These are phyloP conservation scores for Talaromyces sp. DNA, from an alignment of 2,329 filamentous ascomycete genomes.

Conservation along the genomic window DNA sequence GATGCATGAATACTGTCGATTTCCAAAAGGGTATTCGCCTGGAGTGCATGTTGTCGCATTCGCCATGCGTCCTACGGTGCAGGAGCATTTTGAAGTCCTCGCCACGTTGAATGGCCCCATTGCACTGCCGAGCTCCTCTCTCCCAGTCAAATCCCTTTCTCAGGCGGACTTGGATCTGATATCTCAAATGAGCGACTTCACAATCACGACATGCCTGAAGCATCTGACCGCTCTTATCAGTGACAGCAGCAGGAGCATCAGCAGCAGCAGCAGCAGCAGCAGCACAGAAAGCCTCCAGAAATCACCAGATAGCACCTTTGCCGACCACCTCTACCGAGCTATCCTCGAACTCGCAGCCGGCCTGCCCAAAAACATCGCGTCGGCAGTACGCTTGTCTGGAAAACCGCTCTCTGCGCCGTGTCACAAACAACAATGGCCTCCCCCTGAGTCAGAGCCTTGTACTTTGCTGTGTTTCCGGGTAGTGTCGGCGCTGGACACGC, in stretches of 20 bases:
- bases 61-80: constrained; percentile 42
- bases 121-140: constrained; percentile 28
- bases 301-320: constrained; percentile 34
- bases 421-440: constrained; percentile 13
- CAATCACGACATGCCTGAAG: constrained; percentile 29
- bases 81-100: constrained; percentile 58
- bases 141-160: constrained; percentile 51
- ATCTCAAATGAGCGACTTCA: constrained; percentile 36
- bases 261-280: constrained; percentile 1
- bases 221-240: constrained; percentile 25
- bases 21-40: constrained; percentile 22
- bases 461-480: constrained; percentile 51
- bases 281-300: constrained; percentile 10
- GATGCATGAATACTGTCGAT: constrained; percentile 53
- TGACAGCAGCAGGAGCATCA: constrained; percentile 2
- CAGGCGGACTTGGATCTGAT: constrained; percentile 51
- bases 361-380: constrained; percentile 36
- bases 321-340: constrained; percentile 38
- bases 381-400: constrained; percentile 31
- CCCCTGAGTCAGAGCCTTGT: constrained; percentile 34
- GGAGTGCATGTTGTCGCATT: constrained; percentile 37
- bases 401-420: constrained; percentile 33
- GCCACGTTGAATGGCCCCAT: constrained; percentile 50
- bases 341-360: constrained; percentile 31
- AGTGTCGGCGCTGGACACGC: constrained; percentile 57